Conservation (phyloP, 768 basidiomycete species). For the Russula virescens region DNA sequence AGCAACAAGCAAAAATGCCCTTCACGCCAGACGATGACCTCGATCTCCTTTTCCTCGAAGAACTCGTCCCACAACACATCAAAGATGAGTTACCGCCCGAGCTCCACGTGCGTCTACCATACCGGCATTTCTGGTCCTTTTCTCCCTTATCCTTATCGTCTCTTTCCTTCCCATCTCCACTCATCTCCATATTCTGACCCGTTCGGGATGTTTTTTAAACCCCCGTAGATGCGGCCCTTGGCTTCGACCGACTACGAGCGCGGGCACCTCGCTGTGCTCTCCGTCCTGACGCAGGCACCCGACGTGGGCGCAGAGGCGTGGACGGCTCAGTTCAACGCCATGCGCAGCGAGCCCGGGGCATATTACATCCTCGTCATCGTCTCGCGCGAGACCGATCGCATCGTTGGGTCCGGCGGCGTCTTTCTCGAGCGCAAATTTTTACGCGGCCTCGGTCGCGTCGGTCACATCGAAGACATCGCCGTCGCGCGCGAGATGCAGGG, state of each 20-base stretch:
- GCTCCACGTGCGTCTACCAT: conserved; percentile 51
- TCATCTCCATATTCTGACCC: too few species aligned
- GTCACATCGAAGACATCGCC: conserved; percentile 98
- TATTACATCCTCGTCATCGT: conserved; percentile 88
- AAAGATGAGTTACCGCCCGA: conserved; percentile 53
- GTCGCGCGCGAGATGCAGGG: conserved; percentile 87
- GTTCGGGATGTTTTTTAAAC: too few species aligned
- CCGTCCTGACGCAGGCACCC: conserved; percentile 62
- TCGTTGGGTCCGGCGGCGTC: conserved; percentile 79
- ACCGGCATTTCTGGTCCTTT: neutral
- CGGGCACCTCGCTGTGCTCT: conserved; percentile 79
- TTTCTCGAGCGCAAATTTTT: conserved; percentile 95
- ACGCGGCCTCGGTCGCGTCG: conserved; percentile 75
- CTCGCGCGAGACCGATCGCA: conserved; percentile 61
- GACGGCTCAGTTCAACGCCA: conserved; percentile 57
- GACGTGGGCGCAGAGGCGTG: conserved; percentile 65
- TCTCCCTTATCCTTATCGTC: neutral
- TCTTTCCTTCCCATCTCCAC: neutral
- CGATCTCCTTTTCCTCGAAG: conserved; percentile 71
- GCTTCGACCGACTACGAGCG: conserved; percentile 77
- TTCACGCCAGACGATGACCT: conserved; percentile 61
- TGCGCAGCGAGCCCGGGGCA: conserved; percentile 49
- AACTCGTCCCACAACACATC: conserved; percentile 64
- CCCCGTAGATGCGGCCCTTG: conserved; percentile 76
- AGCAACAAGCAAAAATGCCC: too few species aligned